These are phyloP conservation scores for Astrothelium subdiscretum DNA, from an alignment of 495 filamentous ascomycete genomes.

Conservation along the genomic window DNA sequence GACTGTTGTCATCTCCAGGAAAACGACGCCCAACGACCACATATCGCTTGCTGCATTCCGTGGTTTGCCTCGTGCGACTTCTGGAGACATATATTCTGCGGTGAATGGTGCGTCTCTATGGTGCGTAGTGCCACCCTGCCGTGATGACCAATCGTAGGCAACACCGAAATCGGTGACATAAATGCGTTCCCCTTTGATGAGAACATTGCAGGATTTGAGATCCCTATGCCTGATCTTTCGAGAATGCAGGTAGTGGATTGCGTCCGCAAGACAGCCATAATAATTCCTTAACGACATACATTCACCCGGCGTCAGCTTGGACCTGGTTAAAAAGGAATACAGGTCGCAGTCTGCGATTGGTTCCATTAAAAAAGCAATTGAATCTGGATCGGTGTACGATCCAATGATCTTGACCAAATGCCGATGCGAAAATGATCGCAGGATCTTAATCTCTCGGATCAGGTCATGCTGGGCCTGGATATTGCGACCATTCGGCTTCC, in stretches of 20 bases:
- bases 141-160: background rate
- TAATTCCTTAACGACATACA: background rate
- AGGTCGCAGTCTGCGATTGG: conserved; percentile 5
- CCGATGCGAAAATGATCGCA: background rate
- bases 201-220: conserved; percentile 4
- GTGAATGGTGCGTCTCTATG: background rate
- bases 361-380: conserved; percentile 5
- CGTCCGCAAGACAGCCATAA: conserved; percentile 2
- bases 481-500: background rate
- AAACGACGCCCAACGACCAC: conserved; percentile 7
- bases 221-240: conserved; percentile 4
- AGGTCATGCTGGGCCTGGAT: background rate
- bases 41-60: conserved; percentile 2
- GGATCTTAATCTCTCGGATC: background rate
- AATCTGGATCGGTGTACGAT: conserved; percentile 2
- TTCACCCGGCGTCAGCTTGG: background rate
- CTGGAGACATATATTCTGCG: conserved; percentile 2
- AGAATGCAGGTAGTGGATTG: conserved; percentile 3
- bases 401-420: conserved; percentile 1
- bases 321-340: background rate
- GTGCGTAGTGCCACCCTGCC: background rate
- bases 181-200: background rate
- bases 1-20: conserved; percentile 3
- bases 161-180: conserved; percentile 6
- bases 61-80: background rate